These are phyloP conservation scores for Camelina hispida DNA, from an alignment of 345 rosid species.

Conservation along the genomic window DNA sequence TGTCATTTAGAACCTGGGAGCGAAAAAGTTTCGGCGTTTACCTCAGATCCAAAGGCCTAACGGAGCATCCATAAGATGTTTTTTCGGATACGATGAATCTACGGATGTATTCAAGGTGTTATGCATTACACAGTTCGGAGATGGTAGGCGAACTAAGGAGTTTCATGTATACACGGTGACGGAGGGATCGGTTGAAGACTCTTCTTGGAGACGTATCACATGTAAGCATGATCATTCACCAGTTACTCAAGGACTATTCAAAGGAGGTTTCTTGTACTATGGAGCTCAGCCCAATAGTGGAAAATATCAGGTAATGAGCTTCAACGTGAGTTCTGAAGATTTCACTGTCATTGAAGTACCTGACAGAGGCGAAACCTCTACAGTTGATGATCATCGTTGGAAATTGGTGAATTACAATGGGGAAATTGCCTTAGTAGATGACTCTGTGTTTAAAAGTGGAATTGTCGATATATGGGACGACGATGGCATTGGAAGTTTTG, in stretches of 20 bases:
- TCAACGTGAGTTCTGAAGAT: not conserved
- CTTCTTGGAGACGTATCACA: constrained; percentile 8
- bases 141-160: not conserved
- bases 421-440: not conserved
- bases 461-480: not conserved
- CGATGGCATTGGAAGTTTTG: not conserved
- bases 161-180: not conserved
- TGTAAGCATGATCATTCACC: not conserved
- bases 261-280: constrained; percentile 18
- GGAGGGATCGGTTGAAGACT: not conserved
- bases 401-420: not conserved
- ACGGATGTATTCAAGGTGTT: constrained; percentile 8
- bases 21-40: not conserved
- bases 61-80: no score
- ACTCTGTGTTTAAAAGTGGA: not conserved
- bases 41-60: not conserved
- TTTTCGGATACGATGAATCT: constrained; percentile 13
- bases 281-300: not conserved
- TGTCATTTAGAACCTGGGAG: not conserved
- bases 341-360: not conserved
- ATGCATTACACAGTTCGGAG: not conserved
- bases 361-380: not conserved
- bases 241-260: not conserved
- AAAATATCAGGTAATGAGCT: not conserved
- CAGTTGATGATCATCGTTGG: not conserved